phyloP scores from a whole-genome alignment of 495 filamentous ascomycete genomes.

The Endocarpon pusillum region DNA sequence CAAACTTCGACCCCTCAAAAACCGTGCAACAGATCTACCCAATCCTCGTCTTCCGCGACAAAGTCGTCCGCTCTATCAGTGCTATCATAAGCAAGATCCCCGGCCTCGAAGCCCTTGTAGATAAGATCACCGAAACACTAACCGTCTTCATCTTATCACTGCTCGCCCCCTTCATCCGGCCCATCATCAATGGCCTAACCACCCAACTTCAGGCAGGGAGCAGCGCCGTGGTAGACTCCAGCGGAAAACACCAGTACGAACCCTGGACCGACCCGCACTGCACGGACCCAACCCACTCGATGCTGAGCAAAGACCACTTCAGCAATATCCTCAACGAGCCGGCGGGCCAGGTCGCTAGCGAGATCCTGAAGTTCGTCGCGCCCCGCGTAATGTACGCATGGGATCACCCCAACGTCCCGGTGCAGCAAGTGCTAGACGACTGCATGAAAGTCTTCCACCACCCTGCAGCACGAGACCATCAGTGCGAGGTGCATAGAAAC shows the following conservation, averaged over 20 bases:
- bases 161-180: slow-evolving; percentile 74
- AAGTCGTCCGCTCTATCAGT: slow-evolving; percentile 68
- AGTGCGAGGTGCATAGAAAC: slow-evolving; percentile 56
- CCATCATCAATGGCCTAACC: slow-evolving; percentile 77
- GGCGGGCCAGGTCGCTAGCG: slow-evolving; percentile 64
- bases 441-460: slow-evolving; percentile 73
- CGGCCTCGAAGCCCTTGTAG: slow-evolving; percentile 67
- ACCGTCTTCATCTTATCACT: slow-evolving; percentile 82
- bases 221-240: slow-evolving; percentile 58
- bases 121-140: slow-evolving; percentile 80
- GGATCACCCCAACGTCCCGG: slow-evolving; percentile 66
- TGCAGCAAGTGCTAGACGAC: slow-evolving; percentile 64
- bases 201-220: slow-evolving; percentile 71
- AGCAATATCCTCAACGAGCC: slow-evolving; percentile 80
- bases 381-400: slow-evolving; percentile 80
- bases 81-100: slow-evolving; percentile 82
- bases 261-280: slow-evolving; percentile 76
- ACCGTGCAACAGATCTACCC: slow-evolving; percentile 78
- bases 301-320: slow-evolving; percentile 94
- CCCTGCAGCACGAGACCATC: slow-evolving; percentile 55
- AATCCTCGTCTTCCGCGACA: slow-evolving; percentile 85
- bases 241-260: slow-evolving; percentile 72
- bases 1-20: slow-evolving; percentile 68
- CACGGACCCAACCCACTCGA: slow-evolving; percentile 83
- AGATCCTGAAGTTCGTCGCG: slow-evolving; percentile 65